Evolutionary conservation across 371 early-diverging fungal genomes (phyloP).

Genomic region (Thermomucor indicae-seudaticae): DNA sequence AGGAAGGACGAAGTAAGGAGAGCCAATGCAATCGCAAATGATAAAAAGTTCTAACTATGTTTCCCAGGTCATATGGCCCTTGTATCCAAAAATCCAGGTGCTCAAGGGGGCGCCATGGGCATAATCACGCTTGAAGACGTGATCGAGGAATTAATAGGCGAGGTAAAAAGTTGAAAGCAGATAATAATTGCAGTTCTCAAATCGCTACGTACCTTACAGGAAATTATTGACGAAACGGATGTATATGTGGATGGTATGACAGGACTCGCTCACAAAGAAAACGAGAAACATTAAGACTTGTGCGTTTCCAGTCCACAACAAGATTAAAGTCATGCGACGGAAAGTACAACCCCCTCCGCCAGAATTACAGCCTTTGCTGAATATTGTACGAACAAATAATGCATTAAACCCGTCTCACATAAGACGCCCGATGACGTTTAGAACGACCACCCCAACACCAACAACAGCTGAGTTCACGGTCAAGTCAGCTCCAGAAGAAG

Average conservation of each 20-base stretch:
- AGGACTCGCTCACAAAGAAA: neutral
- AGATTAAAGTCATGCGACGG: slow-evolving; percentile 3
- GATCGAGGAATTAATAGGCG: slow-evolving; percentile 94
- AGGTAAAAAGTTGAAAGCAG: slow-evolving; percentile 28
- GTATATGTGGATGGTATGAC: slow-evolving; percentile 76
- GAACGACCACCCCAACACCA: too few species aligned
- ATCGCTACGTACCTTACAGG: slow-evolving; percentile 27
- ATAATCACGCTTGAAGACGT: slow-evolving; percentile 96
- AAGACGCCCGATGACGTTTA: too few species aligned
- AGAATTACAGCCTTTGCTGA: neutral
- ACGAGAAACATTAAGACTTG: neutral
- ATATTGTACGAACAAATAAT: slow-evolving; percentile 2
- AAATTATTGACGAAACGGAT: slow-evolving; percentile 95
- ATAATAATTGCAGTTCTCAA: neutral
- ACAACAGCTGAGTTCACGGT: too few species aligned
- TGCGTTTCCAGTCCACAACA: slow-evolving; percentile 2
- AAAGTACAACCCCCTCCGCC: slow-evolving; percentile 3
- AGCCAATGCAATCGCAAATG: too few species aligned
- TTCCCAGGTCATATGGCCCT: slow-evolving; percentile 63
- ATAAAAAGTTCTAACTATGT: neutral
- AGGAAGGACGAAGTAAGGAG: slow-evolving; percentile 82
- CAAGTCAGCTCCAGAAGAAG: too few species aligned
- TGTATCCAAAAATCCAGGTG: slow-evolving; percentile 59
- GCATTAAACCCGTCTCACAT: too few species aligned
- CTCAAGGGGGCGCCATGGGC: slow-evolving; percentile 64